A percentile compares a stretch with the other conserved stretches of the same genome.
Conservation (phyloP, 2,329 filamentous ascomycete genomes). For the Fusarium chlamydosporum region DNA sequence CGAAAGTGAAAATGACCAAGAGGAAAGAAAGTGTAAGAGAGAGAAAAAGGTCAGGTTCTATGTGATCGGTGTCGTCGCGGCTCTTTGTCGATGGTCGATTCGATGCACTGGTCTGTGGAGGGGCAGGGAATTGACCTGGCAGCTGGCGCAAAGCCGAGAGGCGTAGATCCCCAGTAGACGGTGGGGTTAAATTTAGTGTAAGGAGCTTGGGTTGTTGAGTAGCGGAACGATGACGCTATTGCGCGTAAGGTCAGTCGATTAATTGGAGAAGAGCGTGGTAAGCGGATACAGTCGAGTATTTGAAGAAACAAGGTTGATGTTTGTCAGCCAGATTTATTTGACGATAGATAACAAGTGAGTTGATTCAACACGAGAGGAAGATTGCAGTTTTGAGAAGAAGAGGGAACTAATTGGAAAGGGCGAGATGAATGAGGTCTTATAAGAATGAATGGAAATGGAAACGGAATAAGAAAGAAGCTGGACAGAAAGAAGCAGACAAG, state of each 20-base stretch:
- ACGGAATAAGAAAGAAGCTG: conserved; percentile 32
- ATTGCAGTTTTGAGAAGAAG: not conserved
- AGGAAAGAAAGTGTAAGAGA: conserved; percentile 10
- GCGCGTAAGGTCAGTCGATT: conserved; percentile 49
- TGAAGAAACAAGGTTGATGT: conserved; percentile 28
- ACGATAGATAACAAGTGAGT: conserved; percentile 1
- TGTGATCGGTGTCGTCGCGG: conserved; percentile 34
- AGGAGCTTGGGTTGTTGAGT: conserved; percentile 44
- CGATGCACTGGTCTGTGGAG: conserved; percentile 45
- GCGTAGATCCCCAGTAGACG: conserved; percentile 47
- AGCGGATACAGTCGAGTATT: conserved; percentile 32
- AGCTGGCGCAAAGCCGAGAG: conserved; percentile 43
- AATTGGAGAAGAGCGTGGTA: conserved; percentile 45
- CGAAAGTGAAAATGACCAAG: conserved; percentile 8
- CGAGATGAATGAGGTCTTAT: conserved; percentile 26
- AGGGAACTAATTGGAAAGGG: not conserved
- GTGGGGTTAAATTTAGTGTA: conserved; percentile 48
- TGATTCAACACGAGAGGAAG: not conserved
- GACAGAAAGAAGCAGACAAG: conserved; percentile 17
- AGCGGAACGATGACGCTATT: conserved; percentile 51
- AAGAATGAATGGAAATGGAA: conserved; percentile 7
- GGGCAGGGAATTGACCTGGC: conserved; percentile 48
- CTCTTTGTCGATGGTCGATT: conserved; percentile 41
- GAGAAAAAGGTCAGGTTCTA: conserved; percentile 16
- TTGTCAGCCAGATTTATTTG: conserved; percentile 14